Conservation (phyloP, 805 yeast genomes). For the Nakazawaea pomicola region DNA sequence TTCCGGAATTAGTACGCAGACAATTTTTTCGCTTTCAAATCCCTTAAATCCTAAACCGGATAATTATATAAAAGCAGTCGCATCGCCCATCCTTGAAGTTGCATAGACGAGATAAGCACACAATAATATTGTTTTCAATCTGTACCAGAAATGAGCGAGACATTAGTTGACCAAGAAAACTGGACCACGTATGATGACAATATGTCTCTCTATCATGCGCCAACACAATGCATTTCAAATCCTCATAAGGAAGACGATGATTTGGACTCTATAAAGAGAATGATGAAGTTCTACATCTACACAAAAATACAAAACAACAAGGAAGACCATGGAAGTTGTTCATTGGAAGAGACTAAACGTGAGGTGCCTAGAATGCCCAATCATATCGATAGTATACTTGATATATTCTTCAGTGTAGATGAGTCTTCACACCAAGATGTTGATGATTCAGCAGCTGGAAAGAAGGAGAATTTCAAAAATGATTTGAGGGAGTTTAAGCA, state of each 20-base stretch:
- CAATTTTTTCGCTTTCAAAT: too few relatives aligned
- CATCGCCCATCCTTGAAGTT: background rate
- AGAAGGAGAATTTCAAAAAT: background rate
- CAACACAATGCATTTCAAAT: too few relatives aligned
- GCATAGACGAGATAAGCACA: too few relatives aligned
- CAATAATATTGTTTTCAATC: too few relatives aligned
- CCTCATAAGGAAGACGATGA: too few relatives aligned
- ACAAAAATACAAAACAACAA: background rate
- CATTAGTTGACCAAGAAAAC: background rate
- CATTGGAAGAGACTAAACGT: too few relatives aligned
- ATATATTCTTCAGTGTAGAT: background rate
- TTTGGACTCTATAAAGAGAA: background rate
- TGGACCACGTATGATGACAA: background rate
- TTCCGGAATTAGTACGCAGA: background rate
- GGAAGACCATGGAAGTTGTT: too few relatives aligned
- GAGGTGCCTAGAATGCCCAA: too few relatives aligned
- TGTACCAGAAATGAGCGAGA: background rate
- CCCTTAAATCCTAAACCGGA: background rate
- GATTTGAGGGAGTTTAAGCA: background rate
- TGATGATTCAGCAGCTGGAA: background rate
- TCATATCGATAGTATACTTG: background rate
- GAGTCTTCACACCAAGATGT: too few relatives aligned
- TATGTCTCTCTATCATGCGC: too few relatives aligned
- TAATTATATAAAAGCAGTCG: background rate
- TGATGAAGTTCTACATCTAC: conserved; percentile 7